Evolutionary conservation across 148 eudicot species (phyloP).

Genomic region (Cornus suecica): DNA sequence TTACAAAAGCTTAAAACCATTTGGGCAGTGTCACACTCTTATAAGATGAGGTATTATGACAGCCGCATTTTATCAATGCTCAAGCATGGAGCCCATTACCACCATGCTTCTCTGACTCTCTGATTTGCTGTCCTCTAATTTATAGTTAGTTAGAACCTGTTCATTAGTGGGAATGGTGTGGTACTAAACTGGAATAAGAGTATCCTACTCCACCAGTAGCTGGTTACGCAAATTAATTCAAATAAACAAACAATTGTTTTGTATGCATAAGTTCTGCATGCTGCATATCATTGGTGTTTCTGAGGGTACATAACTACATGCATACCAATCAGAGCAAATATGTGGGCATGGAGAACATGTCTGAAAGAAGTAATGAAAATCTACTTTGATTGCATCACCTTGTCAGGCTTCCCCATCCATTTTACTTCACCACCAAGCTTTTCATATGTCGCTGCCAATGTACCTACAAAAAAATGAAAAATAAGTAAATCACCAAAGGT

Average conservation of each 20-base stretch:
- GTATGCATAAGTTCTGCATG: no score
- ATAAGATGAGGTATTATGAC: neutral
- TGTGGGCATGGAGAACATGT: neutral
- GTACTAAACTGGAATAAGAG: no score
- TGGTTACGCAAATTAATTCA: no score
- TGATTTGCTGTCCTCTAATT: no score
- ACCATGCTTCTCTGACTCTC: no score
- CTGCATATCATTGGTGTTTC: neutral
- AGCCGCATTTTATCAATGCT: no score
- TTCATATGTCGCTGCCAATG: conserved; percentile 81
- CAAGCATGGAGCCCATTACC: no score
- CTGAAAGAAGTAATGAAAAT: neutral
- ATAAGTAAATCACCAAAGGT: neutral
- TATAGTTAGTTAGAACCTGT: no score
- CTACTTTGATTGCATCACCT: conserved; percentile 42
- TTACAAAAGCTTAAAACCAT: neutral
- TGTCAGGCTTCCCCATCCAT: conserved; percentile 97
- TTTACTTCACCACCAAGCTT: conserved; percentile 95
- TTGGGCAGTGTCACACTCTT: neutral
- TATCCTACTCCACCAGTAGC: no score
- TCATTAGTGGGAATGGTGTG: no score
- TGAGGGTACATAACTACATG: neutral
- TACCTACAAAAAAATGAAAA: conserved; percentile 38
- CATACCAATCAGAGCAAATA: neutral
- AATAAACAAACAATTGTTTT: no score